Conservation (phyloP, 1,284 basidiomycete species). For the Fomitiporia mediterranea region DNA sequence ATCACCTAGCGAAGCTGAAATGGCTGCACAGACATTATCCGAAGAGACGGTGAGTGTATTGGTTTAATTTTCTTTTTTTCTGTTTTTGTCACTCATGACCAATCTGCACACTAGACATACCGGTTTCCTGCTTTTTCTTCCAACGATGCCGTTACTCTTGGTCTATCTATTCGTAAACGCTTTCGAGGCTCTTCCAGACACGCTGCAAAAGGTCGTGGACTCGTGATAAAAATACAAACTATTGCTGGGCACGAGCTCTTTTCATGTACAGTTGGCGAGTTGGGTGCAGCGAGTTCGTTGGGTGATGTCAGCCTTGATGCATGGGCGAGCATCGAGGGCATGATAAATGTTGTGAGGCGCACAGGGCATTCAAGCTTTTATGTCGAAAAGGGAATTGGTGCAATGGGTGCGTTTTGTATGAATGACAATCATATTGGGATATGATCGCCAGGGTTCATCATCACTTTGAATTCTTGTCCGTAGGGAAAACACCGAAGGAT, state of each 20-base stretch:
- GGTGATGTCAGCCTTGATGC: conserved; percentile 76
- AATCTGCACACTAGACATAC: conserved; percentile 31
- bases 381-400: conserved; percentile 76
- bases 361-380: conserved; percentile 83
- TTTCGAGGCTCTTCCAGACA: conserved; percentile 70
- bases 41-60: conserved; percentile 42
- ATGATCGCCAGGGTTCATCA: background rate
- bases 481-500: conserved; percentile 61
- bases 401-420: conserved; percentile 41
- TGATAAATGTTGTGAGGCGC: conserved; percentile 69
- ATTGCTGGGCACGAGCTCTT: conserved; percentile 75
- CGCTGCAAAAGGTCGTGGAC: conserved; percentile 62
- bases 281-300: conserved; percentile 56
- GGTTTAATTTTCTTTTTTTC: background rate
- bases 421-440: background rate
- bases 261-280: conserved; percentile 74
- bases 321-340: conserved; percentile 72
- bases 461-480: background rate
- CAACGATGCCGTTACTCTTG: conserved; percentile 72
- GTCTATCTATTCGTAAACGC: conserved; percentile 72
- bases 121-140: conserved; percentile 71
- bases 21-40: conserved; percentile 61
- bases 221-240: conserved; percentile 72
- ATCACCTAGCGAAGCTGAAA: conserved; percentile 62
- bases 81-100: background rate